Evolutionary conservation across 208 protist genomes (phyloP).

Genomic region (Spongospora subterranea): DNA sequence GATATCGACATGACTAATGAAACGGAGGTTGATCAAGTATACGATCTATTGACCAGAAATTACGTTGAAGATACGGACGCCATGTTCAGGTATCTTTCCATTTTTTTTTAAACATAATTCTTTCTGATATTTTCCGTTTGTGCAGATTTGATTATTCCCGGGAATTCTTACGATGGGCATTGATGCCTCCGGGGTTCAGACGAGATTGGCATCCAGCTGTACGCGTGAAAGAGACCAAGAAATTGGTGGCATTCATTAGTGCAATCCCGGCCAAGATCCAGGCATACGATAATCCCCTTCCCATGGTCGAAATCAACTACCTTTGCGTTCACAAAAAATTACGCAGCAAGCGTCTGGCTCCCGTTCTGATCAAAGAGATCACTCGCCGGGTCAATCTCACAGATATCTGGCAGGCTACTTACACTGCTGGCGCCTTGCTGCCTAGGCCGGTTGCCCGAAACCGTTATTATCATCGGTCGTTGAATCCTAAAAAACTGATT

Average conservation of each 20-base stretch:
- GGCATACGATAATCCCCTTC: conserved; percentile 65
- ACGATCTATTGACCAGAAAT: conserved; percentile 90
- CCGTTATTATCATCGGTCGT: conserved; percentile 93
- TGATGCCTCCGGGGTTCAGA: conserved; percentile 91
- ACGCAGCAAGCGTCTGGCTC: conserved; percentile 93
- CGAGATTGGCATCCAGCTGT: conserved; percentile 95
- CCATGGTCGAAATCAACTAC: conserved; percentile 99
- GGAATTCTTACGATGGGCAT: conserved; percentile 94
- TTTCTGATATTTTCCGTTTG: conserved; percentile 85
- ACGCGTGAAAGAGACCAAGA: conserved; percentile 79
- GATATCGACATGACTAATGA: conserved; percentile 83
- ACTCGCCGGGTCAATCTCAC: conserved; percentile 94
- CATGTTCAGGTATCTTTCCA: not conserved
- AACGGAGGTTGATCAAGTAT: conserved; percentile 67
- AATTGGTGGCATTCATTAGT: conserved; percentile 95
- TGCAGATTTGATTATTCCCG: conserved; percentile 99
- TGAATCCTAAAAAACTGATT: conserved; percentile 98
- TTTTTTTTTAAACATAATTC: not conserved
- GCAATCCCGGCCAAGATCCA: conserved; percentile 86
- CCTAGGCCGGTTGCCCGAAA: conserved; percentile 89
- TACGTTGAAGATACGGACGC: conserved; percentile 96
- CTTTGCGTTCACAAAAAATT: conserved; percentile 98
- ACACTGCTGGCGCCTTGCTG: conserved; percentile 94
- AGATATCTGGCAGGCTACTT: conserved; percentile 93
- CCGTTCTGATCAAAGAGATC: conserved; percentile 98